A percentile compares a stretch with the other conserved stretches of the same genome.
These are phyloP conservation scores for Mariannaea elegans DNA, from an alignment of 2,329 filamentous ascomycete genomes.

Conservation along the genomic window DNA sequence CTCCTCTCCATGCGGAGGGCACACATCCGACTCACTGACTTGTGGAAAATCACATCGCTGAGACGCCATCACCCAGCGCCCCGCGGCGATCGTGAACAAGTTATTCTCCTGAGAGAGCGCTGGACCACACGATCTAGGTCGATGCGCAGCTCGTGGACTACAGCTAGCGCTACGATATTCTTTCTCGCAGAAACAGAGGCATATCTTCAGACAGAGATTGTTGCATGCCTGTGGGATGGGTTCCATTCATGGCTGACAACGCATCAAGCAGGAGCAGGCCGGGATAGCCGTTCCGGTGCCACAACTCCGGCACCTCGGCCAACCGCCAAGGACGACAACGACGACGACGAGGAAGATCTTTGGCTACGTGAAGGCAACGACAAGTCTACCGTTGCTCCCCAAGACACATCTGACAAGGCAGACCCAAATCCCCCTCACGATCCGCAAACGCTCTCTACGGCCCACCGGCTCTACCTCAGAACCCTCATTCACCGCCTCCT, in stretches of 20 bases:
- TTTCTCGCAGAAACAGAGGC: conserved; percentile 87
- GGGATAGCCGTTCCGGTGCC: conserved; percentile 34
- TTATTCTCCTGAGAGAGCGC: conserved; percentile 69
- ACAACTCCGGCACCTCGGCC: conserved; percentile 33
- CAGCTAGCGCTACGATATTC: conserved; percentile 85
- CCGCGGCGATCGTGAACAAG: conserved; percentile 65
- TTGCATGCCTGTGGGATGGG: conserved; percentile 81
- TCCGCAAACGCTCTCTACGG: conserved; percentile 82
- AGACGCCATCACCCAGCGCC: conserved; percentile 81
- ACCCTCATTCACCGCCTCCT: conserved; percentile 73
- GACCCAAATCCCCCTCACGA: conserved; percentile 63
- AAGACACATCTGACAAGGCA: conserved; percentile 36
- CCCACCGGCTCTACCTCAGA: conserved; percentile 80
- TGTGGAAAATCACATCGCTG: conserved; percentile 87
- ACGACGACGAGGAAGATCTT: conserved; percentile 40
- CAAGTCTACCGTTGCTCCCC: conserved; percentile 11
- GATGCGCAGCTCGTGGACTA: conserved; percentile 90
- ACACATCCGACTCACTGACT: conserved; percentile 81
- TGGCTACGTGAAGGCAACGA: conserved; percentile 38
- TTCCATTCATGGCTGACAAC: conserved; percentile 79
- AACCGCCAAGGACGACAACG: conserved; percentile 23
- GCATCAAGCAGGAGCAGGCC: conserved; percentile 37
- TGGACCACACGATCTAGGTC: conserved; percentile 69
- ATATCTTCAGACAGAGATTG: conserved; percentile 90
- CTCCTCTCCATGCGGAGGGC: conserved; percentile 85